Conservation (phyloP, 2,329 filamentous ascomycete genomes). For the Sporothrix pallida region DNA sequence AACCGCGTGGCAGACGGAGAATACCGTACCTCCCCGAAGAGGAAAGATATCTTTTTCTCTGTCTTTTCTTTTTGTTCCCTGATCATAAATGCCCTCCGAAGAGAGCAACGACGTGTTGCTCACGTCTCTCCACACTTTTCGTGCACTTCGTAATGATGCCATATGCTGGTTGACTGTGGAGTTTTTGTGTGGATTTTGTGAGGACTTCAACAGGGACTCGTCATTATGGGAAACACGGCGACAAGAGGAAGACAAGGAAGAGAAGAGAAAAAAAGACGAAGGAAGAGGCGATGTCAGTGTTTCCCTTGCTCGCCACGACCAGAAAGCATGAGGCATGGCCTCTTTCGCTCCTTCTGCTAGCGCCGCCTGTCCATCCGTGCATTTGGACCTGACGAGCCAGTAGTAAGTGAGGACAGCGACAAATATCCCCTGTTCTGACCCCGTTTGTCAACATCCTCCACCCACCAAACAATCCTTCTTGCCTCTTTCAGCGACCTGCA, state of each 20-base stretch:
- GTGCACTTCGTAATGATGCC: conserved; percentile 9
- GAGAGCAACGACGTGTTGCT: not conserved
- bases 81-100: too few relatives aligned
- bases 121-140: not conserved
- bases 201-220: not conserved
- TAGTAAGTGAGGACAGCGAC: not conserved
- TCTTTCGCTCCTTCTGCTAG: not conserved
- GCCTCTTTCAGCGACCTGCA: conserved; percentile 12
- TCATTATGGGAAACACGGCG: not conserved
- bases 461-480: not conserved
- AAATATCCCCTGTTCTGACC: not conserved
- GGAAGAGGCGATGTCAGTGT: conserved; percentile 17
- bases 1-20: not conserved
- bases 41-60: not conserved
- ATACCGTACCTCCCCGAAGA: not conserved
- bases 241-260: not conserved
- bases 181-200: not conserved
- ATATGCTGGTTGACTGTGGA: not conserved
- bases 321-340: not conserved
- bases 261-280: not conserved
- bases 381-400: conserved; percentile 8
- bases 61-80: not conserved
- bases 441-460: not conserved
- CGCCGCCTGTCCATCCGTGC: not conserved
- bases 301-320: not conserved